Evolutionary conservation across 805 yeast genomes (phyloP).

Genomic region (Grigorovia transvaalensis): DNA sequence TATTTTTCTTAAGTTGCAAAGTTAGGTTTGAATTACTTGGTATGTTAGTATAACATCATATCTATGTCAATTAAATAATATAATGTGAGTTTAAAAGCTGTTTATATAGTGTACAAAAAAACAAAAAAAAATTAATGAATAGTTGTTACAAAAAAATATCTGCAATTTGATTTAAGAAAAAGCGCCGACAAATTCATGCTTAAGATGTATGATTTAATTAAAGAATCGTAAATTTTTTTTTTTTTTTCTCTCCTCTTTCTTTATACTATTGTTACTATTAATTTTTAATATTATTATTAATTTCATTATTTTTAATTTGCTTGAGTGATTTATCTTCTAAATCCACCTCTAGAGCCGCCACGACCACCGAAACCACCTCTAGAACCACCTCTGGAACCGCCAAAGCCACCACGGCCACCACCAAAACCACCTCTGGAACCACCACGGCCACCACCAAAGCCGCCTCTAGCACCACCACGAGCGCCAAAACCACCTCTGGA

Average conservation of each 20-base stretch:
- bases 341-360: constrained; percentile 32
- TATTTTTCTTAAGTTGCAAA: too few species aligned
- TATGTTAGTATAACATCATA: neutral
- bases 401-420: constrained; percentile 35
- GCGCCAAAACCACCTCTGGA: constrained; percentile 32
- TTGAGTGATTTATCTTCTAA: constrained; percentile 9
- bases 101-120: neutral
- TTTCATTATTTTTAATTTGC: too few species aligned
- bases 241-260: too few species aligned
- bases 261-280: too few species aligned
- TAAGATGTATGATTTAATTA: neutral
- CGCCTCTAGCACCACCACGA: constrained; percentile 35
- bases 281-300: too few species aligned
- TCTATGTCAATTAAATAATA: neutral
- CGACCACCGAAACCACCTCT: constrained; percentile 32
- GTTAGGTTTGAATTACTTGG: neutral
- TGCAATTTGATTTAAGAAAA: too few species aligned
- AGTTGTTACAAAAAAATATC: neutral
- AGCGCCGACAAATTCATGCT: neutral
- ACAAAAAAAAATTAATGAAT: neutral
- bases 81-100: neutral
- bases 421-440: constrained; percentile 29
- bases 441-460: constrained; percentile 35
- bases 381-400: constrained; percentile 32
- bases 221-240: too few species aligned